Base-by-base conservation (phyloP, 1,284 basidiomycete genomes). In the Moesziomyces sp. region DNA sequence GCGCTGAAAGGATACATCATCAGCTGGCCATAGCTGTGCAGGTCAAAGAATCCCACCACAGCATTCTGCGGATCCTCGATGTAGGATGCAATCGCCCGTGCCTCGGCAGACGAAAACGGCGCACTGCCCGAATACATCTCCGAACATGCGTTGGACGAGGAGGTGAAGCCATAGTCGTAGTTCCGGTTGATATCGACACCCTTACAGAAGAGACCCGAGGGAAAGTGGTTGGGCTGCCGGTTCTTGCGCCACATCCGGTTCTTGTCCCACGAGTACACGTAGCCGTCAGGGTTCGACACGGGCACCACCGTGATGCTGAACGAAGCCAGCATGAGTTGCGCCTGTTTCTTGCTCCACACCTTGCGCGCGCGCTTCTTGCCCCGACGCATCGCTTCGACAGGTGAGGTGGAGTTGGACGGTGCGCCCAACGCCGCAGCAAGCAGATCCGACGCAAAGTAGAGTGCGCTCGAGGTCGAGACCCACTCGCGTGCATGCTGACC, bases 171-270 rank as follows among this genome's bases (percentile, higher is more conserved):
- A 18, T 46, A 67, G 13, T 26, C 89, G 89, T 89, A 92, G 77
- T 92, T 91, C 46, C 89, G 87, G 19, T 61, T 60, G 40, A 93
- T 89, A 83, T 95, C 93, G 46, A 94, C 85, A 0, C 93, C 93
- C 50, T 88, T 77, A 77, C 90, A 92, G 35, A 66, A 69, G 3
- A 65, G 56, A 85, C 74, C 45, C 5, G 44, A 52, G 21, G 65
- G 62, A 23, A 74, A 86, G 85, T 85, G 5, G 74, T 71, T 52
- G 18, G 84, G 82, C 19, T 86, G 91, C 3, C 92, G 87, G 76
- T 92, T 94, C 86, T 94, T 94, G 81, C 91, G 89, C 92, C 92
- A 94, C 74, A 91, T 88, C 1, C 93, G 88, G 63, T 92, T 89
- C 11, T 66, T 47, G 54, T 89, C 87, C 83, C 87, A 88, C 3